These are phyloP conservation scores for Paspalum vaginatum DNA, from an alignment of 176 grass and related monocot genomes.

Conservation along the genomic window DNA sequence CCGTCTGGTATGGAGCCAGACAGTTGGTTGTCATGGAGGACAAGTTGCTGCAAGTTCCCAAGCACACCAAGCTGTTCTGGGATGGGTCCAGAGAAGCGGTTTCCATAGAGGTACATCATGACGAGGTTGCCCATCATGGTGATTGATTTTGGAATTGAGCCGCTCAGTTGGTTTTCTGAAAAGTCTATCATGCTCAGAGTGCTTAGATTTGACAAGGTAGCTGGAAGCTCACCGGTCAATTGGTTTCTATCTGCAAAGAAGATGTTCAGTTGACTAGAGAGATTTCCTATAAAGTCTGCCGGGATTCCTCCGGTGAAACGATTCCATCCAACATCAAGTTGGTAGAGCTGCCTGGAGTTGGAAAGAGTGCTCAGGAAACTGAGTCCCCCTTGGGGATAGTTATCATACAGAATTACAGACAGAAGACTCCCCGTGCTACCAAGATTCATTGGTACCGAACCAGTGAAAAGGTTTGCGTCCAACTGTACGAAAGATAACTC, in stretches of 20 bases:
- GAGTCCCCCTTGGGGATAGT: not conserved
- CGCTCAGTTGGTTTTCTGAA: not conserved
- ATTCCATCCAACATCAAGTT: not conserved
- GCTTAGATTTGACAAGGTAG: not conserved
- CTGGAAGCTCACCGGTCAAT: not conserved
- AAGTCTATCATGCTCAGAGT: not conserved
- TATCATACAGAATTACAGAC: not conserved
- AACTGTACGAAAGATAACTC: not conserved
- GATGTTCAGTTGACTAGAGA: not conserved
- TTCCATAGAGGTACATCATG: not conserved
- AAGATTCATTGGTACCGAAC: not conserved
- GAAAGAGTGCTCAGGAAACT: not conserved
- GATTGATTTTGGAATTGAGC: not conserved
- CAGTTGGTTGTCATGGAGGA: not conserved
- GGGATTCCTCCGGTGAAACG: not conserved
- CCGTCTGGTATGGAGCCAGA: not conserved
- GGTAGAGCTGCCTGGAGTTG: not conserved
- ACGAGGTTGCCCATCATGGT: not conserved
- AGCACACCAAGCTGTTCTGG: not conserved
- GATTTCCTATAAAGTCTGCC: not conserved
- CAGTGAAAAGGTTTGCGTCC: not conserved
- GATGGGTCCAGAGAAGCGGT: not conserved
- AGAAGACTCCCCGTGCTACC: not conserved
- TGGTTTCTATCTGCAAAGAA: not conserved
- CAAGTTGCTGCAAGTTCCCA: not conserved